phyloP scores from a whole-genome alignment of 2,329 filamentous ascomycete genomes.

The Metarhizium album region DNA sequence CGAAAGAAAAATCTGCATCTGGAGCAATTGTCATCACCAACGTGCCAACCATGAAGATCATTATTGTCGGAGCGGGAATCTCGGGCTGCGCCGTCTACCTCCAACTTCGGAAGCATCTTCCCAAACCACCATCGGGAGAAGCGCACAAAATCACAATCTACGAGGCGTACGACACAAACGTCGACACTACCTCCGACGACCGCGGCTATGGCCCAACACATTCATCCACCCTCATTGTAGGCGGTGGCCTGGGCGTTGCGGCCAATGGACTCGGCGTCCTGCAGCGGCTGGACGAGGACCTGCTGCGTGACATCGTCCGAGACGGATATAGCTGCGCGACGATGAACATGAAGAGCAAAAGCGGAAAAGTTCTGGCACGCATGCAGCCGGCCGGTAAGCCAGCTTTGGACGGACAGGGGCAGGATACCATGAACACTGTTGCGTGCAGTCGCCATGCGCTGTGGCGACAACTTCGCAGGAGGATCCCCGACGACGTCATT shows the following conservation, averaged over 20 bases:
- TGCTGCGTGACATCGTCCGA: constrained; percentile 13
- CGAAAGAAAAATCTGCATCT: background rate
- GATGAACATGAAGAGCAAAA: constrained; percentile 15
- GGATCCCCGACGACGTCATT: constrained; percentile 12
- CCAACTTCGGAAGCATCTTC: constrained; percentile 13
- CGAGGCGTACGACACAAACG: constrained; percentile 13
- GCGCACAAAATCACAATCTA: constrained; percentile 14
- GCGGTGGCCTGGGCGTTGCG: constrained; percentile 14
- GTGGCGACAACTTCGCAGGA: constrained; percentile 13
- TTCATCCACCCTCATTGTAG: constrained; percentile 15
- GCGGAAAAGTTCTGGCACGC: constrained; percentile 12
- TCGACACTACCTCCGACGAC: background rate
- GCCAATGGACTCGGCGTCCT: constrained; percentile 16
- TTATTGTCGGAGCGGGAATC: constrained; percentile 17
- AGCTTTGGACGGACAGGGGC: constrained; percentile 11
- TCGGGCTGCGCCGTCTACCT: constrained; percentile 15
- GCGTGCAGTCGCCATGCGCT: constrained; percentile 11
- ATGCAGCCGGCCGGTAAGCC: constrained; percentile 7
- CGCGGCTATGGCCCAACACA: constrained; percentile 7
- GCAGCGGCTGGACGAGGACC: constrained; percentile 12
- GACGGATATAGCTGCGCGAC: constrained; percentile 12
- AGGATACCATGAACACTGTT: background rate
- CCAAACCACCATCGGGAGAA: background rate
- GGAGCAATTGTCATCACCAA: background rate
- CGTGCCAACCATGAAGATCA: constrained; percentile 11